phyloP scores from a whole-genome alignment of 2,329 filamentous ascomycete genomes.

The Nemania sp. region DNA sequence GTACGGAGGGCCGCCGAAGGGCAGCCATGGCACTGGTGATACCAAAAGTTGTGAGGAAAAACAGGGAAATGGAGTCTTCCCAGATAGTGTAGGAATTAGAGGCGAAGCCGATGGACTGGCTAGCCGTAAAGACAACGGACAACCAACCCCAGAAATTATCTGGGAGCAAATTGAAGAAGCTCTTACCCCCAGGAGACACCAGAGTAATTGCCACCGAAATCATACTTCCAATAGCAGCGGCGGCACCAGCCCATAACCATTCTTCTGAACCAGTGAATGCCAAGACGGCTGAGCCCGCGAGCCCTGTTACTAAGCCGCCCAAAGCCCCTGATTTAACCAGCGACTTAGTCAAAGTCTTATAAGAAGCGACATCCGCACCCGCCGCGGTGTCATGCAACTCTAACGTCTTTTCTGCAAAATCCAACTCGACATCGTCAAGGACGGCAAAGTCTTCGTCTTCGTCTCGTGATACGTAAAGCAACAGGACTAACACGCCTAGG shows the following conservation, averaged over 20 bases:
- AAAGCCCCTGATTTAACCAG: conserved; percentile 46
- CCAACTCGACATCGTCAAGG: conserved; percentile 61
- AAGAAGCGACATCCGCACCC: conserved; percentile 39
- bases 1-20: conserved; percentile 68
- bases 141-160: conserved; percentile 88
- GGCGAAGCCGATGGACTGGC: conserved; percentile 90
- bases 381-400: conserved; percentile 51
- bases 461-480: conserved; percentile 71
- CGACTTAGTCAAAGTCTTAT: conserved; percentile 46
- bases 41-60: conserved; percentile 89
- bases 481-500: conserved; percentile 68
- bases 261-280: conserved; percentile 45
- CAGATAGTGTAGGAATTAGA: conserved; percentile 99
- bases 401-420: conserved; percentile 61
- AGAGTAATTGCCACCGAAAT: conserved; percentile 48
- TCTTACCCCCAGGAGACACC: conserved; percentile 48
- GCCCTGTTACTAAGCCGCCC: conserved; percentile 43
- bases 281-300: conserved; percentile 40
- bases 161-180: conserved; percentile 63
- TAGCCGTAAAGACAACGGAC: conserved; percentile 77
- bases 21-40: conserved; percentile 74
- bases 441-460: conserved; percentile 59
- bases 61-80: conserved; percentile 93
- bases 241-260: conserved; percentile 47
- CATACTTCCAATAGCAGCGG: conserved; percentile 52